A percentile compares a stretch with the other conserved stretches of the same genome.
Evolutionary conservation across 1,139 yeast genomes (phyloP).

Genomic region (Pichia norvegensis): DNA sequence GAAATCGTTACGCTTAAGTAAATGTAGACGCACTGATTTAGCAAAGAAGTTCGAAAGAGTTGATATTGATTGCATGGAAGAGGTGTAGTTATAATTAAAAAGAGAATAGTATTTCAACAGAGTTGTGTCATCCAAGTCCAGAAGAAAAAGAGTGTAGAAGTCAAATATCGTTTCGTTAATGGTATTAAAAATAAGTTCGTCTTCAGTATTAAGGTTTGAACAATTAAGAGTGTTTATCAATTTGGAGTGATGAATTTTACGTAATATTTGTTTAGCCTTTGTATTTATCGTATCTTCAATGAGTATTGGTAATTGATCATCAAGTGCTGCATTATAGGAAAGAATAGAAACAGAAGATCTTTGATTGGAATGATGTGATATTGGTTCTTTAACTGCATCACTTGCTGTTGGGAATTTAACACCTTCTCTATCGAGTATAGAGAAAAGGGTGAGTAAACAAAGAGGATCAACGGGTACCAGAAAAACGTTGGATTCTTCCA

Average conservation of each 20-base stretch:
- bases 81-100: neutral
- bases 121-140: constrained; percentile 11
- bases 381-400: neutral
- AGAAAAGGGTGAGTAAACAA: constrained; percentile 25
- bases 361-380: neutral
- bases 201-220: constrained; percentile 18
- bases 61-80: neutral
- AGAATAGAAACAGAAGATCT: constrained; percentile 28
- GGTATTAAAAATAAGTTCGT: constrained; percentile 29
- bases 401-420: constrained; percentile 29
- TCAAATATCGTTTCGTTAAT: constrained; percentile 37
- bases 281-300: constrained; percentile 33
- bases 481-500: neutral
- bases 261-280: constrained; percentile 25
- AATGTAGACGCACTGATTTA: constrained; percentile 10
- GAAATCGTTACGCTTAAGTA: constrained; percentile 24
- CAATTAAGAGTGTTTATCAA: constrained; percentile 26
- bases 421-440: constrained; percentile 28
- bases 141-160: constrained; percentile 30
- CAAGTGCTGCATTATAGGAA: constrained; percentile 36
- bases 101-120: constrained; percentile 8
- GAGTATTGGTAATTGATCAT: constrained; percentile 37
- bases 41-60: constrained; percentile 1
- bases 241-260: constrained; percentile 23
- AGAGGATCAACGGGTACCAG: constrained; percentile 40